Evolutionary conservation across 306 rosid species (phyloP), one percentile per base, ranked within the genome.

Genomic region (Cucurbita pepo): DNA sequence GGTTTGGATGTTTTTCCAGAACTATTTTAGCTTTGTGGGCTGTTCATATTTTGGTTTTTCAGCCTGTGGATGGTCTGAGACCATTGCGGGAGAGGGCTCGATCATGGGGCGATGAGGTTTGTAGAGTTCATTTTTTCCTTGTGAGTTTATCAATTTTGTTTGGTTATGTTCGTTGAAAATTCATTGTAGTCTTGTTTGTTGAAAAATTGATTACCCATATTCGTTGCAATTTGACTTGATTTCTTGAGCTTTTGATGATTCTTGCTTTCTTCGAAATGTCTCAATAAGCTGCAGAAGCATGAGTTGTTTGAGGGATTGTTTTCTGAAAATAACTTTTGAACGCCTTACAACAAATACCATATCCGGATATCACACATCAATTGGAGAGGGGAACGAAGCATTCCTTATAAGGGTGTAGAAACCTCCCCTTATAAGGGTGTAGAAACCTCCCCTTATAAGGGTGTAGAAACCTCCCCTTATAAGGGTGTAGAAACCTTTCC

Each of bases 91-190:
- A 94, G 73, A 84, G 87, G 75, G 79, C 91, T 81, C 88, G 88
- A 15, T 86, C 97, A 0, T 94, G 99, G 99, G 96, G 95, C 21
- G 97, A 91, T 72, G 99, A 94, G 99, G 99, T 94, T 84, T 54
- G 88, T 72, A 19, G 19, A n/a, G 22, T 58, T 12, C 75, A 80
- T 3, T 18, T 51, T 41, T 57, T 47, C 0, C 7, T 59, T 4
- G 53, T 69, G 18, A 11, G 69, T 13, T 74, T 18, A 25, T 37
- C 73, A 13, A 56, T 58, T 52, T 65, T 58, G 18, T 18, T 44
- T 45, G 15, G 15, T 71, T 58, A 40, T 53, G 51, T 10, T 41
- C 18, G 51, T 19, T 63, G 52, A 19, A 6, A 15, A 25, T 66
- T 66, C 71, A 18, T 1, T 5, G 5, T 64, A 43, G 53, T 66